Conservation (phyloP, 2,329 filamentous ascomycete genomes). For the Microcyclospora pomicola region DNA sequence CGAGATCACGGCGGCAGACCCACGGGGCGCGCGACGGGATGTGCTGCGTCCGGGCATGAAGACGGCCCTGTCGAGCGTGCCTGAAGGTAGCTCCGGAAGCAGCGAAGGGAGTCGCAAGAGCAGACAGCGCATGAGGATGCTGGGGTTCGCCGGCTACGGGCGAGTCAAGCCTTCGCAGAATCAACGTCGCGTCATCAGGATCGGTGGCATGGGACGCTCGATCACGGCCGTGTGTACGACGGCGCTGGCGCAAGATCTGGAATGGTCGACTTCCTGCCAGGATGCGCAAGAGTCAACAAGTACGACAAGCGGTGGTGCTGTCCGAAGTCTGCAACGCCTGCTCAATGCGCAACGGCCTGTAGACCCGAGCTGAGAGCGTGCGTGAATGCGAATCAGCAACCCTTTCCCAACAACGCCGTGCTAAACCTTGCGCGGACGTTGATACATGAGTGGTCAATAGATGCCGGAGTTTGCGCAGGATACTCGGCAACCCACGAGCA, state of each 20-base stretch:
- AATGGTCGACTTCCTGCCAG: neutral
- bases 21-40: constrained; percentile 7
- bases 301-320: no score
- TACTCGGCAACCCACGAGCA: no score
- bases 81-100: constrained; percentile 35
- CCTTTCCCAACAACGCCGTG: no score
- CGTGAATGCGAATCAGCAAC: no score
- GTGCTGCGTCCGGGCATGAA: constrained; percentile 13
- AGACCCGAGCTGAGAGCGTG: no score
- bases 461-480: no score
- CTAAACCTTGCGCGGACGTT: no score
- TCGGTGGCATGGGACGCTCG: constrained; percentile 17
- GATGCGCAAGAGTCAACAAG: no score
- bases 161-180: constrained; percentile 1
- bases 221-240: constrained; percentile 16
- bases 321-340: no score
- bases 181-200: constrained; percentile 10
- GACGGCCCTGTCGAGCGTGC: constrained; percentile 32
- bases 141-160: constrained; percentile 13
- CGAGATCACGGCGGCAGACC: constrained; percentile 32
- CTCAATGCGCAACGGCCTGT: no score
- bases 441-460: no score
- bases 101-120: constrained; percentile 18
- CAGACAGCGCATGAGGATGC: constrained; percentile 8
- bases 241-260: constrained; percentile 7